Evolutionary conservation across 1,284 basidiomycete genomes (phyloP), one percentile per base, ranked within the genome.

Genomic region (Tylopilus sp.): DNA sequence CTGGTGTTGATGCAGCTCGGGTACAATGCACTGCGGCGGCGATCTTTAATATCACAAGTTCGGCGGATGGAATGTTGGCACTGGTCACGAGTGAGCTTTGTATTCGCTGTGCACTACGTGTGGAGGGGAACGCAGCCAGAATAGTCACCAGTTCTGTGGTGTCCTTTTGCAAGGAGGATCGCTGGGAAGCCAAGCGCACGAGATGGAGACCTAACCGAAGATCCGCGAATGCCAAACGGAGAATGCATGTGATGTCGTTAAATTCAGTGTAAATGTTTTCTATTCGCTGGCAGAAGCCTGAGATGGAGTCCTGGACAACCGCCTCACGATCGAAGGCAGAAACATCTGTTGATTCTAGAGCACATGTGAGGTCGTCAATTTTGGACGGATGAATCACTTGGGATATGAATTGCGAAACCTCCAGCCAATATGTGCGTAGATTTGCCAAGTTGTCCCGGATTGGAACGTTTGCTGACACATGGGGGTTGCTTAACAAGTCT

Each of bases 381-480:
- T 85, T 90, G n/a, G 81, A 68, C 8, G 81, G 70, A 9, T 83
- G 77, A 13, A 89, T 73, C 17, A 92, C 83, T 62, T 88, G 89
- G n/a, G 70, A 75, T 54, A 86, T 80, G 76, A 96, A 95, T 66
- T 92, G 88, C 9, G 84, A 81, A 12, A 95, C 85, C 77, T 98
- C 96, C 25, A 88, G 84, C 89, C 96, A 98, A 77, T 95, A 92
- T 48, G 88, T 84, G 58, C 90, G 89, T 12, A 98, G 82, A 7
- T 86, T 87, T 7, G 85, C 76, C 21, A 91, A 79, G 73, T 92
- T 87, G n/a, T 78, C 74, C 57, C 84, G 79, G 42, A 71, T 69
- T 34, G 83, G 81, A 63, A 82, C 61, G 33, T 68, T 65, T 8
- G 78, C 77, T 12, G 76, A 68, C 19, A 70, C 55, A 23, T 68